Evolutionary conservation across 1,284 basidiomycete species (phyloP), one percentile per base, ranked within the genome.

Genomic region (Mycena sp.): DNA sequence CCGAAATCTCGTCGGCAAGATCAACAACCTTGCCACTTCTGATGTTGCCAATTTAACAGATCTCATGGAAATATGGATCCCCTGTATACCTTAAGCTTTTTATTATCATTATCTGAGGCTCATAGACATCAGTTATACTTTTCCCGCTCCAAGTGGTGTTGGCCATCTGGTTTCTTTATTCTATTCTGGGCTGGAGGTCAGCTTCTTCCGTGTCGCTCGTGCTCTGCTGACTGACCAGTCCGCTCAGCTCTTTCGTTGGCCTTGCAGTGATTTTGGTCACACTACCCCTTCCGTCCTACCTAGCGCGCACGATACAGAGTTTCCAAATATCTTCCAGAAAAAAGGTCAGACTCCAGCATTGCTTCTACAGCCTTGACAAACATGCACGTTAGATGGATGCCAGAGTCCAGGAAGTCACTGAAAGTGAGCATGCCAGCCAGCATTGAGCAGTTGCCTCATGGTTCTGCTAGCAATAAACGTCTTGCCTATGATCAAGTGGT

Each of bases 401-500:
- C 9, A 76, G 86, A 51, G 80, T 87, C 14, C 83, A 85, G 65
- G 74, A 77, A 14, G 78, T 87, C 56, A 83, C 84, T 19, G 85
- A 87, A 74, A 79, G 64, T 65, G 46, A 12, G 58, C n/a, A n/a
- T n/a, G n/a, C n/a, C n/a, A n/a, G n/a, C n/a, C n/a, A n/a, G n/a
- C n/a, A n/a, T n/a, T n/a, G n/a, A n/a, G n/a, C n/a, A n/a, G n/a
- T n/a, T n/a, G n/a, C n/a, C n/a, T n/a, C n/a, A 28, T 25, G 38
- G 12, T 21, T 7, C 32, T 9, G 14, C 32, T n/a, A 65, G 64
- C 77, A 16, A 76, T 85, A 74, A 83, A 74, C 65, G 76, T 85
- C 9, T 67, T 86, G 17, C 77, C 87, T 26, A 88, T 88, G 81
- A 79, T 89, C 74, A 91, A 91, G 74, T 81, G 37, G 64, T 91